Evolutionary conservation across 208 protist species (phyloP).

Genomic region (Leishmania tropica): DNA sequence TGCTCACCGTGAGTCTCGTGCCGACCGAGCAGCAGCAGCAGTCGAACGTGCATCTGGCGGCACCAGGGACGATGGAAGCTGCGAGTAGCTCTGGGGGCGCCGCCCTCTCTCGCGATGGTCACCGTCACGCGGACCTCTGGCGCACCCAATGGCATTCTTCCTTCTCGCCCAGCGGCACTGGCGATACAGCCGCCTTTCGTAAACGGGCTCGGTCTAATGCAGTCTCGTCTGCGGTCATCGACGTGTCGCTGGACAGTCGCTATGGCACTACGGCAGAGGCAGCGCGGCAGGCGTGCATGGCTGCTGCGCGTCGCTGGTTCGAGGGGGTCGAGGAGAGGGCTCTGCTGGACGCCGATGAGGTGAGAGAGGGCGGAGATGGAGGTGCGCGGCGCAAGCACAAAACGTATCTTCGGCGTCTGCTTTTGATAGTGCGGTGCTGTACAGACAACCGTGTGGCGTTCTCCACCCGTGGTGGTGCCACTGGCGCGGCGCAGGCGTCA

Average conservation of each 20-base stretch:
- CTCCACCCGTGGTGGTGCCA: conserved; percentile 13
- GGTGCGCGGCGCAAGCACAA: background rate
- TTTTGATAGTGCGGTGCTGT: conserved; percentile 64
- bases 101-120: background rate
- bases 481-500: background rate
- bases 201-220: conserved; percentile 5
- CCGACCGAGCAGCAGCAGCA: conserved; percentile 27
- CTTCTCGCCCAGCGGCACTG: background rate
- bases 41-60: background rate
- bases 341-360: background rate
- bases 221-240: background rate
- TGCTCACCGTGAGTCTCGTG: conserved; percentile 50
- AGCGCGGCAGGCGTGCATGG: conserved; percentile 47
- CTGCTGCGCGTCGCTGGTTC: conserved; percentile 48
- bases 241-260: conserved; percentile 17
- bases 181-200: background rate
- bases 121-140: background rate
- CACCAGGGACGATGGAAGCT: background rate
- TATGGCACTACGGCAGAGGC: conserved; percentile 20
- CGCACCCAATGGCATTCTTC: background rate
- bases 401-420: conserved; percentile 27
- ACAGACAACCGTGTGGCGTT: conserved; percentile 38
- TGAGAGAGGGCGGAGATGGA: background rate
- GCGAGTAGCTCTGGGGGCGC: background rate
- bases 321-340: conserved; percentile 39